Conservation (phyloP, 1,284 basidiomycete species). For the Puccinia polysora region DNA sequence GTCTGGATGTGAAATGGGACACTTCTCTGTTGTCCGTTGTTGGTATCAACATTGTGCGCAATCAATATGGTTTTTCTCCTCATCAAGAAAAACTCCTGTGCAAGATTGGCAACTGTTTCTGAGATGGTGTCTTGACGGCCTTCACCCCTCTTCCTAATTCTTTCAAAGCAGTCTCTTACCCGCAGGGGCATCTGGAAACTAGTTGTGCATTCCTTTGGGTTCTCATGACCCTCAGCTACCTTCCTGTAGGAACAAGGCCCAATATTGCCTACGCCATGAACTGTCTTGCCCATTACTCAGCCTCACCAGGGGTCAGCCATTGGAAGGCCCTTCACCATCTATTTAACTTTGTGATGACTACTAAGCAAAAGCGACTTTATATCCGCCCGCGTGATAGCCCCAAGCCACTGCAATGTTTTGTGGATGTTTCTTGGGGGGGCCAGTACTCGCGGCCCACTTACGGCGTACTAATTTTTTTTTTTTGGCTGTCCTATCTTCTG, state of each 20-base stretch:
- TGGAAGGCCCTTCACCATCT: background rate
- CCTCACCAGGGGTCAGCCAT: background rate
- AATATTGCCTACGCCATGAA: background rate
- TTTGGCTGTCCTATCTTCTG: background rate
- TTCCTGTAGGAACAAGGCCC: background rate
- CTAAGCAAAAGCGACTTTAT: background rate
- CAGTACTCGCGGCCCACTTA: background rate
- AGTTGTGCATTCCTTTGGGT: background rate
- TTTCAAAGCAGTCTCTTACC: background rate
- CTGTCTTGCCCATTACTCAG: background rate
- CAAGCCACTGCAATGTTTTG: background rate
- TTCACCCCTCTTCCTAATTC: no score
- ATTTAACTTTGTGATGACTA: background rate
- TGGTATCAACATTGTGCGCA: background rate
- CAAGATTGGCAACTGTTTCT: background rate
- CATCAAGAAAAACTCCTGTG: background rate
- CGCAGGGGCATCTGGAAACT: background rate
- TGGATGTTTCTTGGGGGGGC: background rate
- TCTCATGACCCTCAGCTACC: background rate
- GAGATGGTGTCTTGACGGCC: background rate
- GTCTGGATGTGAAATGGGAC: slow-evolving; percentile 6
- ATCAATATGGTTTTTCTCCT: background rate
- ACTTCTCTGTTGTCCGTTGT: background rate
- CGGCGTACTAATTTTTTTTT: background rate
- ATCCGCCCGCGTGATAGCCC: background rate